phyloP scores from a whole-genome alignment of 768 basidiomycete species.

The Lactarius hengduanensis region DNA sequence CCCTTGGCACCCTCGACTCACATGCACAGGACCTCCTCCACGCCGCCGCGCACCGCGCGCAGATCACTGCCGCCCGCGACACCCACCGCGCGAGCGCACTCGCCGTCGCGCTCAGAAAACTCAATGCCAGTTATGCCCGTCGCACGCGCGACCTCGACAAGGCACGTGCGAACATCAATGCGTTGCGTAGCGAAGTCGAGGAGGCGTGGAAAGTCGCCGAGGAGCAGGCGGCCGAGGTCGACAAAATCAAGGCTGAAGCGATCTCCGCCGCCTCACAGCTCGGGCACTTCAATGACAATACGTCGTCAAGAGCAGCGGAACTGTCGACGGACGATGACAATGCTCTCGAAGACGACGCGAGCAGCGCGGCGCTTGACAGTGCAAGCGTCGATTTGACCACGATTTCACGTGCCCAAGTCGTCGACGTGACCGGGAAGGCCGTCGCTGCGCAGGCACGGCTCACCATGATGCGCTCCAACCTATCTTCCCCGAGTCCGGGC shows the following conservation, averaged over 20 bases:
- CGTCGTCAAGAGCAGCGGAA: slow-evolving; percentile 27
- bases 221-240: slow-evolving; percentile 67
- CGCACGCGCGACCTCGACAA: slow-evolving; percentile 57
- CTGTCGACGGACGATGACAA: slow-evolving; percentile 26
- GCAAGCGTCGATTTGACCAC: slow-evolving; percentile 11
- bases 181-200: slow-evolving; percentile 67
- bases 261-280: slow-evolving; percentile 30
- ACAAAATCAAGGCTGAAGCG: slow-evolving; percentile 49
- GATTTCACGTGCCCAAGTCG: slow-evolving; percentile 27
- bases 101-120: slow-evolving; percentile 73
- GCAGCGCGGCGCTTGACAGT: slow-evolving; percentile 15
- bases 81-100: slow-evolving; percentile 75
- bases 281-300: background rate
- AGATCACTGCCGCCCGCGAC: slow-evolving; percentile 59
- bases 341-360: slow-evolving; percentile 25
- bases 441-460: slow-evolving; percentile 23
- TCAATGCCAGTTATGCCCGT: slow-evolving; percentile 71
- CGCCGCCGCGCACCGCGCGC: slow-evolving; percentile 60
- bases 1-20: slow-evolving; percentile 19
- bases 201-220: slow-evolving; percentile 83
- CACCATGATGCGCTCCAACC: slow-evolving; percentile 15
- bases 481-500: background rate
- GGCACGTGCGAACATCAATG: slow-evolving; percentile 47
- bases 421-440: slow-evolving; percentile 27
- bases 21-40: slow-evolving; percentile 49